Evolutionary conservation across 2,329 filamentous ascomycete genomes (phyloP), one percentile per base, ranked within the genome.

Genomic region (Fusarium temperatum): DNA sequence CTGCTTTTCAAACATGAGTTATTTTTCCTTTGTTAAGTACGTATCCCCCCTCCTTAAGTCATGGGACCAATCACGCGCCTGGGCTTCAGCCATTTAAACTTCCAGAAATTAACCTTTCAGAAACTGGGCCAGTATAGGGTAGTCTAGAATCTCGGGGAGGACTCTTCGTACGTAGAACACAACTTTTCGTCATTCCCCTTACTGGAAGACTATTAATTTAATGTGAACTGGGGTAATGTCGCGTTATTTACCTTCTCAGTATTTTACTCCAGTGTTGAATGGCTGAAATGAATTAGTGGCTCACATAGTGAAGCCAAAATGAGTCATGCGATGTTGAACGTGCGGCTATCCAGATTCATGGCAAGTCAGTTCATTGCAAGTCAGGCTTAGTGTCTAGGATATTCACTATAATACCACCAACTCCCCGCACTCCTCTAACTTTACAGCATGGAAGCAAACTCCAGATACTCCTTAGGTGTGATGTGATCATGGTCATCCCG

Each of bases 101-200:
- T 24, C 1, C 4, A 13, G 3, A 13, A 2, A 18, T 9, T 7
- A 2, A 22, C n/a, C n/a, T n/a, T n/a, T n/a, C n/a, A n/a, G n/a
- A n/a, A n/a, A n/a, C n/a, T n/a, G n/a, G n/a, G n/a, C n/a, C 0
- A 8, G 30, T 51, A 3, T 35, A 51, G 48, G 48, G 48, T 51
- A 51, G 32, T 35, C 13, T 14, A 35, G 32, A 32, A 6, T 14
- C 13, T n/a, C n/a, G n/a, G n/a, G n/a, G n/a, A n/a, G n/a, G n/a
- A n/a, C n/a, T n/a, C n/a, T n/a, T n/a, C n/a, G n/a, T n/a, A n/a
- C n/a, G n/a, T n/a, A n/a, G n/a, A n/a, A n/a, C n/a, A 24, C 24
- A 24, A 24, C 24, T 24, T 15, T 35, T 2, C 32, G 14, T 35
- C 2, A n/a, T n/a, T 15, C 14, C 32, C 0, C 32, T 35, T 0